Percentiles rank a stretch among this genome's conserved stretches.
These are phyloP conservation scores for Aspergillus versicolor DNA, from an alignment of 2,329 filamentous ascomycete genomes.

Conservation along the genomic window DNA sequence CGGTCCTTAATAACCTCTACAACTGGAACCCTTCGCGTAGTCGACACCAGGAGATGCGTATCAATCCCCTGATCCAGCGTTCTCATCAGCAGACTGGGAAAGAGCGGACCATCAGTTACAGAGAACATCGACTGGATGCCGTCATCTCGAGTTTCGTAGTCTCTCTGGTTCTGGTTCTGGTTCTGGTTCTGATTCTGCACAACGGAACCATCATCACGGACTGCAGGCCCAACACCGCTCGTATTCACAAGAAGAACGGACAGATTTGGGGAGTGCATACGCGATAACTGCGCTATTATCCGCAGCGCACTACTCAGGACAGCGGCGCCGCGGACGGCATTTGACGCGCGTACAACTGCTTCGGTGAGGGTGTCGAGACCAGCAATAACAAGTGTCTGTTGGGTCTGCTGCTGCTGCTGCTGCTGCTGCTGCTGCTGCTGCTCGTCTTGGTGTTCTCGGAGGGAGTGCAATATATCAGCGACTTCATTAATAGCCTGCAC, in stretches of 20 bases:
- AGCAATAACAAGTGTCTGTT: constrained; percentile 26
- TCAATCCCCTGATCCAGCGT: constrained; percentile 42
- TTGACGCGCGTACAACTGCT: constrained; percentile 38
- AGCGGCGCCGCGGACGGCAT: constrained; percentile 34
- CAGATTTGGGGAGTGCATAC: constrained; percentile 27
- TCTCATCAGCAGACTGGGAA: constrained; percentile 34
- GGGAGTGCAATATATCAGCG: constrained; percentile 24
- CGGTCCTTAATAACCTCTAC: constrained; percentile 44
- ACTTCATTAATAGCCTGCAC: constrained; percentile 33
- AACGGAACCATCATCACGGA: not conserved
- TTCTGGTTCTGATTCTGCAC: not conserved
- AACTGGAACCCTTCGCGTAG: constrained; percentile 23
- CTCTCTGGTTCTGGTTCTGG: not conserved
- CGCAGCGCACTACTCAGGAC: constrained; percentile 32
- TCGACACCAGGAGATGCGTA: constrained; percentile 38
- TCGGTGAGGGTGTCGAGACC: constrained; percentile 40
- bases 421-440: not conserved
- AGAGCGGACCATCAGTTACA: constrained; percentile 16
- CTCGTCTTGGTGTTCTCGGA: constrained; percentile 13
- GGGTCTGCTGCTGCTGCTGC: not conserved
- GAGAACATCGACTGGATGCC: constrained; percentile 29
- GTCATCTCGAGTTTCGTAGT: not conserved
- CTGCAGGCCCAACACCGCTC: constrained; percentile 25
- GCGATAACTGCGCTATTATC: constrained; percentile 34
- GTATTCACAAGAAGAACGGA: constrained; percentile 40